Conservation (phyloP, 441 rosid genomes). For the Kokia cookei region DNA sequence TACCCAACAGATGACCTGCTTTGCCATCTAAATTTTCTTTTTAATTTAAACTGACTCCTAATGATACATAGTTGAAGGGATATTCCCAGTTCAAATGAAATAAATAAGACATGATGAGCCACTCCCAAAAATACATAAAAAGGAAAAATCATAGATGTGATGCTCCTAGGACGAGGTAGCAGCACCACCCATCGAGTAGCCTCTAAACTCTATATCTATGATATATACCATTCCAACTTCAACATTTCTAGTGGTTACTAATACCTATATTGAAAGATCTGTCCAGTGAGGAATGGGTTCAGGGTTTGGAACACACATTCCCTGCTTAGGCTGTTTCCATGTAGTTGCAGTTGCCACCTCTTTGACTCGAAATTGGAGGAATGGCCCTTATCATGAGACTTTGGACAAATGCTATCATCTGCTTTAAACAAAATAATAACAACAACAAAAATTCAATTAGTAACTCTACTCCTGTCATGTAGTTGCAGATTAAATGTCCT, state of each 20-base stretch:
- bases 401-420: slow-evolving; percentile 70
- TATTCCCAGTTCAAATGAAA: neutral
- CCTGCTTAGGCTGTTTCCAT: slow-evolving; percentile 19
- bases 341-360: slow-evolving; percentile 10
- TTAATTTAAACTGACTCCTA: neutral
- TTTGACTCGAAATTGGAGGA: slow-evolving; percentile 36
- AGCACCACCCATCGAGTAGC: neutral
- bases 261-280: too few species aligned
- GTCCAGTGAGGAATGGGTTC: neutral
- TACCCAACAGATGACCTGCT: neutral
- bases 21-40: neutral
- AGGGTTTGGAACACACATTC: neutral
- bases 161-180: neutral
- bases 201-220: neutral
- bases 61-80: neutral
- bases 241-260: too few species aligned
- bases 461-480: neutral
- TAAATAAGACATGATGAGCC: neutral
- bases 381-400: slow-evolving; percentile 64
- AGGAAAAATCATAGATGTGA: neutral
- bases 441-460: neutral
- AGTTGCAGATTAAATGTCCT: neutral
- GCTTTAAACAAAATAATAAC: neutral
- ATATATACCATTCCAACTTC: neutral
- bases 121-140: neutral